Evolutionary conservation across 2,329 filamentous ascomycete species (phyloP).

Genomic region (Catunica adiposa): DNA sequence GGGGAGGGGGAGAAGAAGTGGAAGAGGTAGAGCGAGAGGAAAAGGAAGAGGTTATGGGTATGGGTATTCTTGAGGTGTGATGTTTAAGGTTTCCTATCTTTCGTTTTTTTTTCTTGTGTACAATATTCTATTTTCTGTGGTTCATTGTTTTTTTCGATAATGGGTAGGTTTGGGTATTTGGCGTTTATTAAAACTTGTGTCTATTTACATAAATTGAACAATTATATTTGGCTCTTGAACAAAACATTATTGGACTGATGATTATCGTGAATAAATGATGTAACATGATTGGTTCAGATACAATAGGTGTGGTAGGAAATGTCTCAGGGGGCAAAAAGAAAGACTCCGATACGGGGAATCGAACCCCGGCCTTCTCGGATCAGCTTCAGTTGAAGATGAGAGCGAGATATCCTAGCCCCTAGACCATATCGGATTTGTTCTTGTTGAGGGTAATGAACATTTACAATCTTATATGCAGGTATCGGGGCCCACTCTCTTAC

Average conservation of each 20-base stretch:
- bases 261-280: not conserved
- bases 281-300: too few species aligned
- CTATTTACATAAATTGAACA: slow-evolving; percentile 4
- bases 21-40: not conserved
- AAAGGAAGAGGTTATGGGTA: not conserved
- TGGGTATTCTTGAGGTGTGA: not conserved
- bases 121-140: not conserved
- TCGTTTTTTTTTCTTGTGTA: slow-evolving; percentile 1
- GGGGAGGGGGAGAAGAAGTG: not conserved
- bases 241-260: not conserved
- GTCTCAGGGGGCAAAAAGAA: not conserved
- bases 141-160: not conserved
- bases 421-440: not conserved
- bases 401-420: not conserved
- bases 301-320: not conserved
- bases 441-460: not conserved
- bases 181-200: not conserved
- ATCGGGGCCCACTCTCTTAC: too few species aligned
- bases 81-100: not conserved
- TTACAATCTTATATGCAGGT: not conserved
- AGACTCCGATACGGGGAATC: slow-evolving; percentile 16
- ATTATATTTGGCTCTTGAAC: too few species aligned
- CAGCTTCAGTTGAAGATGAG: not conserved
- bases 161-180: not conserved
- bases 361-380: slow-evolving; percentile 16